These are phyloP conservation scores for Dactylellina leptospora DNA, from an alignment of 2,329 filamentous ascomycete species.

Conservation along the genomic window DNA sequence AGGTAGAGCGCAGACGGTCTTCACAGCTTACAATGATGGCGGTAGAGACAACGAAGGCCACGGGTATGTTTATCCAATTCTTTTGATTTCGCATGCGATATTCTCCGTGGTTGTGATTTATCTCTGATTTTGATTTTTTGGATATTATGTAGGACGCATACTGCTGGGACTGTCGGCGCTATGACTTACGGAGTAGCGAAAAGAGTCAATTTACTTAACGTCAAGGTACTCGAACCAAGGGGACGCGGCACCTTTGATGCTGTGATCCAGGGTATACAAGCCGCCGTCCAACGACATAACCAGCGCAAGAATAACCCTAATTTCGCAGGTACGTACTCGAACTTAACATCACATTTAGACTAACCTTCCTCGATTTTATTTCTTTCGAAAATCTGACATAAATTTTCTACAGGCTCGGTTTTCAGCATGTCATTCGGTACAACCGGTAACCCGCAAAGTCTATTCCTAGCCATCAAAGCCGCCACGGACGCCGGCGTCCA, in stretches of 20 bases:
- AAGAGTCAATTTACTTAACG: slow-evolving; percentile 61
- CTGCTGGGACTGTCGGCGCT: slow-evolving; percentile 55
- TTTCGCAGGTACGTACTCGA: slow-evolving; percentile 62
- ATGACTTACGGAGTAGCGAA: slow-evolving; percentile 64
- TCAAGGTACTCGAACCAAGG: slow-evolving; percentile 63
- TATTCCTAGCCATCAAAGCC: background rate
- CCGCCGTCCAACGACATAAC: slow-evolving; percentile 59
- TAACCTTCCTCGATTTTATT: too few species aligned
- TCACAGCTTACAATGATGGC: slow-evolving; percentile 63
- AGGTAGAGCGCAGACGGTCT: slow-evolving; percentile 53
- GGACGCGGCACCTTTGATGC: too few species aligned
- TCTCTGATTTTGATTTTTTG: background rate
- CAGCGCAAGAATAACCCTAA: slow-evolving; percentile 61
- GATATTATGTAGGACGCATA: slow-evolving; percentile 51
- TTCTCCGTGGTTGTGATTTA: too few species aligned
- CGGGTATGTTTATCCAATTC: slow-evolving; percentile 64
- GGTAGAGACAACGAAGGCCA: slow-evolving; percentile 60
- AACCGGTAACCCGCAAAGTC: slow-evolving; percentile 46
- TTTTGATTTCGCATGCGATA: too few species aligned
- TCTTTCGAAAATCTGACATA: slow-evolving; percentile 61
- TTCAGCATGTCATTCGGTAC: slow-evolving; percentile 69
- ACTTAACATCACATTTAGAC: too few species aligned
- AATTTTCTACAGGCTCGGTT: slow-evolving; percentile 60
- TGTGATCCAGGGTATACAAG: too few species aligned
- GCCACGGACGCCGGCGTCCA: slow-evolving; percentile 60